Evolutionary conservation across 2,329 filamentous ascomycete species (phyloP).

Genomic region (Cladophialophora immunda): DNA sequence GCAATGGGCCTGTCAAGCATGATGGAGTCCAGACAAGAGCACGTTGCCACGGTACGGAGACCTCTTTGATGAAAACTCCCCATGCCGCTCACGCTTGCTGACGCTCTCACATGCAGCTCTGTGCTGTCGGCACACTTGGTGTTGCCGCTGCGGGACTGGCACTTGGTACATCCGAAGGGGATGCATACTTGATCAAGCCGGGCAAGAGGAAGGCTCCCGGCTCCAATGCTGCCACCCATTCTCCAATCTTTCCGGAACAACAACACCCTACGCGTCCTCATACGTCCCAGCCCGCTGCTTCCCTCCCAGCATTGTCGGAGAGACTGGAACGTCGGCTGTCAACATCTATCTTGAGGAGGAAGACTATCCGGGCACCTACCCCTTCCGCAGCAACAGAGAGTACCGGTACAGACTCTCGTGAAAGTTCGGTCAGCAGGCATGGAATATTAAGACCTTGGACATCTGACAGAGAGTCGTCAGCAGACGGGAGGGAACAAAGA

Average conservation of each 20-base stretch:
- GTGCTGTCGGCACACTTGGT: constrained; percentile 70
- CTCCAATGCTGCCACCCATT: constrained; percentile 41
- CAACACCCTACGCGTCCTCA: constrained; percentile 44
- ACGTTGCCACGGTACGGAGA: constrained; percentile 37
- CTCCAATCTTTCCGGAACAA: constrained; percentile 40
- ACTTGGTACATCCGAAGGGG: constrained; percentile 60
- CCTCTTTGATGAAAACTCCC: neutral
- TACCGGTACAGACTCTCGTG: constrained; percentile 35
- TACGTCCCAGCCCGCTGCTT: constrained; percentile 32
- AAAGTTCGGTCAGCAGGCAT: constrained; percentile 39
- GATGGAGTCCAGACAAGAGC: constrained; percentile 38
- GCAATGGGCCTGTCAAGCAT: constrained; percentile 29
- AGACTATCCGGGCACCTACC: constrained; percentile 21
- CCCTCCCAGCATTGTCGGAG: constrained; percentile 24
- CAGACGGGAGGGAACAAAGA: constrained; percentile 34
- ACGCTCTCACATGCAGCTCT: constrained; percentile 58
- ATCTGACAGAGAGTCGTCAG: constrained; percentile 35
- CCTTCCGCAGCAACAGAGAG: constrained; percentile 27
- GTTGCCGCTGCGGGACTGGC: constrained; percentile 67
- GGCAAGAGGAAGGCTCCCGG: constrained; percentile 50
- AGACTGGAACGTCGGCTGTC: constrained; percentile 34
- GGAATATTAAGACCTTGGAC: constrained; percentile 36
- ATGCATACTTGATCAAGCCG: constrained; percentile 35
- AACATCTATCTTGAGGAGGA: constrained; percentile 32
- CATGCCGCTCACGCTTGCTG: constrained; percentile 15